Evolutionary conservation across 2,329 filamentous ascomycete species (phyloP), one percentile per base, ranked within the genome.

Genomic region (Pseudogymnoascus sp.): DNA sequence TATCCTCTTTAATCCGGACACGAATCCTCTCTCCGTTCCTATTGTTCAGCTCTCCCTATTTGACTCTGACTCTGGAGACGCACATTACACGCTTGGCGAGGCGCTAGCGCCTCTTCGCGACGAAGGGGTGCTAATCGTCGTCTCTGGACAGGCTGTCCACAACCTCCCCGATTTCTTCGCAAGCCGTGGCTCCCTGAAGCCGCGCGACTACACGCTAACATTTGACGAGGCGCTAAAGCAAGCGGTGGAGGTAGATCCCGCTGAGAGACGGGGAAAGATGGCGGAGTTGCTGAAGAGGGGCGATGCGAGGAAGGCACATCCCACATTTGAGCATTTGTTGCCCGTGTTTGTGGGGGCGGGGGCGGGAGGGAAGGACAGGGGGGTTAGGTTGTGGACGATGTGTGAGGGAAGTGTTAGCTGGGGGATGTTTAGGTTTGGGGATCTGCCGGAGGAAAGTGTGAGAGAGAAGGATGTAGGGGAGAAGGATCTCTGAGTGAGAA

Each of bases 61-160:
- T 71, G 74, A 79, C 60, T 80, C 75, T 55, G 83, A 88, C 64
- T 81, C 88, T 61, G 81, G 85, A 0, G 76, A 80, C 61, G 77
- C 81, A 67, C 88, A 91, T 69, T 87, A 85, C 71, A 76, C 75
- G 2, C 79, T 91, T 1, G 88, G 88, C 1, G 77, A 81, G 61
- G 86, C 87, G 1, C 75, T 91, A 2, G 74, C 82, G 7, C 72
- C 77, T n/a, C 77, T 91, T 1, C 80, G 88, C 13, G 82, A 88
- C 13, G 80, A 88, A 59, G 82, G 82, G 15, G 77, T 90, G 58
- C 76, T 86, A 56, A 83, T 91, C 61, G 81, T 91, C 48, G 82
- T 81, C 21, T 86, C 85, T 0, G 88, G 88, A 9, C 90, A 90
- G 86, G 85, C 86, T 0, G 87, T 88, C 19, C 86, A 89, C 66